A percentile compares a stretch with the other conserved stretches of the same genome.
These are phyloP conservation scores for Huntiella abstrusa DNA, from an alignment of 2,329 filamentous ascomycete species.

Conservation along the genomic window DNA sequence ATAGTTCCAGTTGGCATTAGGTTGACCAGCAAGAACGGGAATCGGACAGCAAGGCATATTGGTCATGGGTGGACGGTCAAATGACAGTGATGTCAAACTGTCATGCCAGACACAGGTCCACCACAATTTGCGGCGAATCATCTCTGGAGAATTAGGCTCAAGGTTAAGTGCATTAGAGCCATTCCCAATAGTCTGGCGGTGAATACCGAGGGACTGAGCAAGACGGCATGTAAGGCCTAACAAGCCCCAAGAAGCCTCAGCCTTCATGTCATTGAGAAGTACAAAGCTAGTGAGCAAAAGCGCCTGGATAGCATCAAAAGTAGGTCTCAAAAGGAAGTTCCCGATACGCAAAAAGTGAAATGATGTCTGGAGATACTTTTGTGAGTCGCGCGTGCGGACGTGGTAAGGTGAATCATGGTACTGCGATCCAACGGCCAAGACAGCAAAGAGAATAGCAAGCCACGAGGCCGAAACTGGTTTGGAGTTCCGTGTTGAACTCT, in stretches of 20 bases:
- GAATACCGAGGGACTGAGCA: slow-evolving; percentile 45
- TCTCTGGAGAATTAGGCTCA: slow-evolving; percentile 31
- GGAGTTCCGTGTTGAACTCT: slow-evolving; percentile 25
- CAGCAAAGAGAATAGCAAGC: slow-evolving; percentile 46
- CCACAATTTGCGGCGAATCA: slow-evolving; percentile 37
- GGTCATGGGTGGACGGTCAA: slow-evolving; percentile 47
- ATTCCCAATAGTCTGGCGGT: slow-evolving; percentile 25
- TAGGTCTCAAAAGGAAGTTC: slow-evolving; percentile 45
- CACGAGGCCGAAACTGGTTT: slow-evolving; percentile 42
- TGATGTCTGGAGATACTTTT: slow-evolving; percentile 43
- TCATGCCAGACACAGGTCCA: slow-evolving; percentile 52
- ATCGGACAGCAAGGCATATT: slow-evolving; percentile 37
- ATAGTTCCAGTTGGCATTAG: slow-evolving; percentile 34
- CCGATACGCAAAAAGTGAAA: slow-evolving; percentile 46
- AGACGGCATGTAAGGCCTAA: slow-evolving; percentile 44
- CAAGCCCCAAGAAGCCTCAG: slow-evolving; percentile 47
- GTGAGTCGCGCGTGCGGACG: slow-evolving; percentile 37
- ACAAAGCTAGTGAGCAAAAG: slow-evolving; percentile 44
- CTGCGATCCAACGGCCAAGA: slow-evolving; percentile 46
- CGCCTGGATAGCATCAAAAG: slow-evolving; percentile 46
- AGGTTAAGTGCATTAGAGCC: slow-evolving; percentile 27
- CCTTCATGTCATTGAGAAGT: slow-evolving; percentile 50
- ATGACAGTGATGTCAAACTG: slow-evolving; percentile 44
- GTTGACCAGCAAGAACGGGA: slow-evolving; percentile 24
- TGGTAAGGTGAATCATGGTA: slow-evolving; percentile 48